phyloP scores from a whole-genome alignment of 345 rosid genomes.

The Citrus cavaleriei region DNA sequence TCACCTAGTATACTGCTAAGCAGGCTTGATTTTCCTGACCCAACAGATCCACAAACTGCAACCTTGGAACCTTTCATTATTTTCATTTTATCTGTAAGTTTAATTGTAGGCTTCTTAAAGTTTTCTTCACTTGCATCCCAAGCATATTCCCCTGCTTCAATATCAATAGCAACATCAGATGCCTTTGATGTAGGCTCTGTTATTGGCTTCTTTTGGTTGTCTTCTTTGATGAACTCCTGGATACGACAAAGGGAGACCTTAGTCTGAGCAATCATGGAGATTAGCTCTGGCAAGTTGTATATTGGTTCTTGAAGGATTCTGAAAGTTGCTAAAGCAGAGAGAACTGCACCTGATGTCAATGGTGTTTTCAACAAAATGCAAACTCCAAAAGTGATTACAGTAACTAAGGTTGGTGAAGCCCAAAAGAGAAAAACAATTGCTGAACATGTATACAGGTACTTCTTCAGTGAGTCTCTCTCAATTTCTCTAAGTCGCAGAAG shows the following conservation, averaged over 20 bases:
- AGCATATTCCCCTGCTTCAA: conserved; percentile 43
- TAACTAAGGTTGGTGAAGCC: conserved; percentile 61
- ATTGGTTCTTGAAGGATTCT: conserved; percentile 65
- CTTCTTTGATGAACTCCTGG: conserved; percentile 40
- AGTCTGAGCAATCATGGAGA: conserved; percentile 53
- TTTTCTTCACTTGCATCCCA: conserved; percentile 35
- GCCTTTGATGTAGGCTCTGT: conserved; percentile 8
- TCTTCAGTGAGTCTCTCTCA: conserved; percentile 43
- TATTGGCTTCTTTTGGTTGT: conserved; percentile 33
- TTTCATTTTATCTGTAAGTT: conserved; percentile 30
- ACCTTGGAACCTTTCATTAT: conserved; percentile 47
- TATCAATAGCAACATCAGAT: conserved; percentile 28
- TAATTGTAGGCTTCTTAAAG: conserved; percentile 26
- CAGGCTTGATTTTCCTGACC: conserved; percentile 69
- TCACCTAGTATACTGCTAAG: conserved; percentile 69
- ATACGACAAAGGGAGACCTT: conserved; percentile 52
- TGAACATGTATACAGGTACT: conserved; percentile 50
- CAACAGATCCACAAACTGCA: conserved; percentile 76
- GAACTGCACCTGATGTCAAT: conserved; percentile 47
- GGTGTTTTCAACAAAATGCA: conserved; percentile 38
- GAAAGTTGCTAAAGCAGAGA: conserved; percentile 62
- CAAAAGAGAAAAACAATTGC: conserved; percentile 58
- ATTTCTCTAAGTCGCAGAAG: conserved; percentile 49
- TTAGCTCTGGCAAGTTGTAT: conserved; percentile 54
- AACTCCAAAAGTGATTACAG: conserved; percentile 51